Conservation (phyloP, 805 yeast species). For the Candida vartiovaarae region DNA sequence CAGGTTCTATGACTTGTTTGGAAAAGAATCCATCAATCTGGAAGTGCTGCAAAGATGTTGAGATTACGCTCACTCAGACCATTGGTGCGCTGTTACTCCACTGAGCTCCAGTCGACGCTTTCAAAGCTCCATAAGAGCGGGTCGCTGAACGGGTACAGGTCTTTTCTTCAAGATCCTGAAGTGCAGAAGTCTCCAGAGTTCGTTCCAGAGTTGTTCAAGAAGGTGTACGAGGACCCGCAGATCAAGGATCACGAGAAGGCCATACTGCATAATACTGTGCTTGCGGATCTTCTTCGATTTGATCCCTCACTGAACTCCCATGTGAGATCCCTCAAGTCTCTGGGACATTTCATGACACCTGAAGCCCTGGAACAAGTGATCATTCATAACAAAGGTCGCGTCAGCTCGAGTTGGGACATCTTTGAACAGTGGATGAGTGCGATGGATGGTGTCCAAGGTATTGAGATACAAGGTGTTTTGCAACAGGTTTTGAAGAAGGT, state of each 20-base stretch:
- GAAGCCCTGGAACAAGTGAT: slow-evolving; percentile 29
- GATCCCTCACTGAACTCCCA: slow-evolving; percentile 27
- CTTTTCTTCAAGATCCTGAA: neutral
- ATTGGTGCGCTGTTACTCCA: neutral
- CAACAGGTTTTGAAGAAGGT: slow-evolving; percentile 29
- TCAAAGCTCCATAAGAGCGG: neutral
- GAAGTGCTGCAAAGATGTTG: neutral
- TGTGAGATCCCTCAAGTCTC: slow-evolving; percentile 20
- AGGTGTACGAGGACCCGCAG: neutral
- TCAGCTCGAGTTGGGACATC: slow-evolving; percentile 41
- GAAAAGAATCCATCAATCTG: neutral
- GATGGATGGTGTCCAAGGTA: slow-evolving; percentile 2
- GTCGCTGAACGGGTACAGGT: neutral
- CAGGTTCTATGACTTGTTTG: too few relatives aligned
- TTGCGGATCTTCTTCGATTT: slow-evolving; percentile 19
- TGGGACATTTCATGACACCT: slow-evolving; percentile 17
- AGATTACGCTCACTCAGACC: neutral
- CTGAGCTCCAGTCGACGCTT: neutral
- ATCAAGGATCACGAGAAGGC: slow-evolving; percentile 2
- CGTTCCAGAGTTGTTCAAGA: neutral
- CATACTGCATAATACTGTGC: slow-evolving; percentile 14
- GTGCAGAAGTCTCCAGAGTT: neutral
- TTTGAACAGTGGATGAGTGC: slow-evolving; percentile 24
- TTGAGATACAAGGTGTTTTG: slow-evolving; percentile 20
- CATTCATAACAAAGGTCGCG: slow-evolving; percentile 46